A percentile compares a stretch with the other conserved stretches of the same genome.
phyloP scores from a whole-genome alignment of 805 yeast species.

The Kodamaea restingae region DNA sequence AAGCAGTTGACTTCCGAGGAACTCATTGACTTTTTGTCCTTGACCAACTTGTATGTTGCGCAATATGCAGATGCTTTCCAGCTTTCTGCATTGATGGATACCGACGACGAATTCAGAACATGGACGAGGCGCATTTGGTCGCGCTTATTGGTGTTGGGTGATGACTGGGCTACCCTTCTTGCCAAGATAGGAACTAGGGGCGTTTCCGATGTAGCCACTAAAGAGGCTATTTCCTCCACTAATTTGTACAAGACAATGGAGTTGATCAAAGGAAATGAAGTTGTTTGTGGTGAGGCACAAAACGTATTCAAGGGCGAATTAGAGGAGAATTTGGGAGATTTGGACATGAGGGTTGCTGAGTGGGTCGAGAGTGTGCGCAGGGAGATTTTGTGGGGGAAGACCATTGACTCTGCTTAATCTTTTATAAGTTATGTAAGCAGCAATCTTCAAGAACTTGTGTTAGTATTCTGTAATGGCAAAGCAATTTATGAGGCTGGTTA shows the following conservation, averaged over 20 bases:
- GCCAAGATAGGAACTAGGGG: conserved; percentile 28
- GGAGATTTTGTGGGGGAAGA: neutral
- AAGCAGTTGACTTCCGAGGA: conserved; percentile 41
- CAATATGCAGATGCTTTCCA: conserved; percentile 46
- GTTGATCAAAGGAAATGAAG: conserved; percentile 8
- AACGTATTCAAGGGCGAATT: conserved; percentile 3
- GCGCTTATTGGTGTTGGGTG: conserved; percentile 47
- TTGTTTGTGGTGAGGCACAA: neutral
- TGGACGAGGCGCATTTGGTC: conserved; percentile 47
- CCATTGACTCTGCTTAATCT: no score
- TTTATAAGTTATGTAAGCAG: no score
- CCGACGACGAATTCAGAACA: conserved; percentile 21
- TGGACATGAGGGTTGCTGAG: no score
- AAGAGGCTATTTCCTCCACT: conserved; percentile 38
- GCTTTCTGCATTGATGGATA: conserved; percentile 39
- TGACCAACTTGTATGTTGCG: conserved; percentile 29
- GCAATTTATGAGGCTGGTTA: no score
- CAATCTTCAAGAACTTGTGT: no score
- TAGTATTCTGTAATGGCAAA: no score
- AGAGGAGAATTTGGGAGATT: conserved; percentile 1
- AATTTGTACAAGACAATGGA: conserved; percentile 41
- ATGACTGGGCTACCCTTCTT: conserved; percentile 46
- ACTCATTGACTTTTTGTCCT: conserved; percentile 50
- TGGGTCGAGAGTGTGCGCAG: neutral
- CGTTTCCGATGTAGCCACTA: conserved; percentile 36